Evolutionary conservation across 257 asterid species (phyloP), one percentile per base, ranked within the genome.

Genomic region (Gentiana macrophylla): DNA sequence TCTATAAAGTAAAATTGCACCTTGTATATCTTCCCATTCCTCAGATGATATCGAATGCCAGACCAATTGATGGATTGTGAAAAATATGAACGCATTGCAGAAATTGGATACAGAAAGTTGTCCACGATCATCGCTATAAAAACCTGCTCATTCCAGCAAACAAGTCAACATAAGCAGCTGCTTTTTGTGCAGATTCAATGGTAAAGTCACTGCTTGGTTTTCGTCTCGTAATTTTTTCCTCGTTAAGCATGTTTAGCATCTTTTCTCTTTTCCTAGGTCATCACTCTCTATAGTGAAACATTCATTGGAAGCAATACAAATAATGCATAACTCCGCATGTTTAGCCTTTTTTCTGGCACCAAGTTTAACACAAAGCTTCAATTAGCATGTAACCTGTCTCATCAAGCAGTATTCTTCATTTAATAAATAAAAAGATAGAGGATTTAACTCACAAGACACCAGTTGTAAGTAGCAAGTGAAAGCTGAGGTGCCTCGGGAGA

Each of bases 11-110:
- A 24, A 41, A 46, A 38, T 51, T 53, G 61, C 77, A 84, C 96
- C 96, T 82, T 84, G 75, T 38, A 33, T 75, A 90, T 82, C 74
- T 85, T 86, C 67, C 97, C 97, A 47, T 86, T 72, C 84, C 65
- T 84, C 74, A 90, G 71, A 76, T 86, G 94, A 66, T 90, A 90
- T 38, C 89, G 78, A 46, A 86, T 82, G 63, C 97, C 97, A 48
- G 97, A 90, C 97, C 97, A 90, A 57, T 86, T 69, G 79, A 90
- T 86, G 38, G 89, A 90, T 70, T 86, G 96, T 43, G 91, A 80
- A 35, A 86, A 87, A 73, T 86, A 93, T 38, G 97, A 90, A 34
- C 97, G 89, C 50, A 86, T 36, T 49, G 97, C 94, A 53, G 96
- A 90, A 55, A 90, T 2, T 3, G 97, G 96, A 72, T 83, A 89